Base-by-base conservation (phyloP, 805 yeast genomes). In the Cyberlindnera suaveolens region DNA sequence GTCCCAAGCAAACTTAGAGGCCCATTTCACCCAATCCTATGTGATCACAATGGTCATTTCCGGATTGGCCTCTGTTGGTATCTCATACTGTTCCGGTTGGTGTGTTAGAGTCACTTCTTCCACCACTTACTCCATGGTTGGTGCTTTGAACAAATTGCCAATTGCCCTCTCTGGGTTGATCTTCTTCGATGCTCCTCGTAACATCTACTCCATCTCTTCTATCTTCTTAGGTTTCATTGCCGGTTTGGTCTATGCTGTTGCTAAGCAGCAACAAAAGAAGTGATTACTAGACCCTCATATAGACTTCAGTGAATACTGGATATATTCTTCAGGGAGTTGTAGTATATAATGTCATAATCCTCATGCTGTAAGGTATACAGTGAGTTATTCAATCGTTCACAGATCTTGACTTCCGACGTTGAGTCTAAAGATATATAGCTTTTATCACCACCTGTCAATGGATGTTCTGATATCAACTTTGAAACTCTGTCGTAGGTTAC, bases 21-120 rank as follows among this genome's bases (percentile, higher is more conserved):
- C 61, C 43, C 91, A 90, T 76, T 87, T 93, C 80, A 71, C 77
- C 55, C 77, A 90, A 64, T 66, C 71, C 50, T 75, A 91, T 36
- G 77, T 87, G 45, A 74, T 88, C 50, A 66, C 82, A 36, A 90
- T 93, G 96, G 59, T 93, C 50, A 77, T 91, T 62, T 87, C 96
- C 31, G 99, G 99, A 67, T 78, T 86, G 55, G 83, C 95, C 36
- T 84, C 97, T 29, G 96, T 93, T 42, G 97, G 96, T 71, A 93
- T 93, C 64, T 91, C 98, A 36, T 93, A 93, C 78, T 88, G 96
- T 68, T 89, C 98, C 11, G 99, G 97, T 49, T 93, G 99, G 99
- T 93, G 99, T 78, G 96, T 93, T 53, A 87, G 99, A 72, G 98
- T 93, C 51, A 93, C 99, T 36, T 88, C 97, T 18, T 90, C 98